Base-by-base conservation (phyloP, 805 yeast genomes). In the Lachancea thermotolerans region DNA sequence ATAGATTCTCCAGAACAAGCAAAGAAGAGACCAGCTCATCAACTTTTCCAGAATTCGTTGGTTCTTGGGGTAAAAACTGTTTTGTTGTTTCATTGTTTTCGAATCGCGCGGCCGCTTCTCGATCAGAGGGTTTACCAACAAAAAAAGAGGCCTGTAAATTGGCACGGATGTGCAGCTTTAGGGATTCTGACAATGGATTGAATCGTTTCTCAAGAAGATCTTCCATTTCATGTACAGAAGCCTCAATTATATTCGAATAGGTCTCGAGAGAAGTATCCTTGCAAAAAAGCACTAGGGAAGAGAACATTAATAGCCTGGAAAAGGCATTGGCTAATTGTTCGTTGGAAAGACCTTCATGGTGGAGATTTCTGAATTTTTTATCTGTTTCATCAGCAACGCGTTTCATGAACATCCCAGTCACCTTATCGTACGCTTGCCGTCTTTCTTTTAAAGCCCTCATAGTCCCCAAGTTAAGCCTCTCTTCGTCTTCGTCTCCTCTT, bases 381-480 rank as follows among this genome's bases (percentile, higher is more conserved):
- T 65, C 67, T 49, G 81, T 65, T 40, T 73, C 79, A 1, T 41
- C 49, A 11, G 58, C 69, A 46, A 78, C 71, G 49, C 75, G 70
- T 15, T 57, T 60, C 30, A 78, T 60, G 55, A 88, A 85, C 4
- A 67, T 63, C 2, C 58, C 54, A 1, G 83, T 71, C 0, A 79
- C 79, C 16, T 65, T 59, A 53, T 81, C 86, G 57, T 83, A 85
- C 4, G 69, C 72, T 12, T 70, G 66, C 47, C 79, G 74, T 55
- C 83, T 81, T 54, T 85, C 88, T 48, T 72, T 73, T 47, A 87
- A 69, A 0, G 95, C 95, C 46, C 73, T 71, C 87, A 88, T 83
- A 15, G 75, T 73, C 33, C 81, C 78, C 47, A 83, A 59, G 44
- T 70, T 71, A 46, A 71, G 71, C 38, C 66, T 60, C 10, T 68